Base-by-base conservation (phyloP, 2,329 filamentous ascomycete genomes). In the Colletotrichum graminicola region DNA sequence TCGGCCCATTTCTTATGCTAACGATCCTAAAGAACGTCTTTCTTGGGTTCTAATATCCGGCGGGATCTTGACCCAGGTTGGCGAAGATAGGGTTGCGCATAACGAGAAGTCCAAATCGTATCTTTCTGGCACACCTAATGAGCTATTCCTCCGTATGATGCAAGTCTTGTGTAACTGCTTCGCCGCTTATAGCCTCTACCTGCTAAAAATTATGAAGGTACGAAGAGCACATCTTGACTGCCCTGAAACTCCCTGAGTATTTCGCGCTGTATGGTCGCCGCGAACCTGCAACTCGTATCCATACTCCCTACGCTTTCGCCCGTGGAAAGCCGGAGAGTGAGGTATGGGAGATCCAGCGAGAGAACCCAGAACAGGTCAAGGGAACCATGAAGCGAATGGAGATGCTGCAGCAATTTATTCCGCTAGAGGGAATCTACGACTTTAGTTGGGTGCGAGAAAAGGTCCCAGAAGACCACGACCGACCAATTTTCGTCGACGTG, bases 401-500 rank as follows among this genome's bases (percentile, higher is more conserved):
- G 5, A 70, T 73, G 5, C 65, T 74, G 10, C 75, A 78, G 39
- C 60, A 72, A 0, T 64, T 66, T 11, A 75, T 77, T 56, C 77
- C 76, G 8, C 65, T 76, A 10, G 73, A 74, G 1, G 78, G 77
- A 2, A 62, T 73, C 14, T 82, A 82, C 64, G 76, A 80, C 61
- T 78, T 79, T 52, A 64, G 71, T 34, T 81, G 79, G 80, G 73
- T 78, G 8, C 74, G 73, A 1, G 56, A 67, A 0, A 62, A 70
- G 8, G 61, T 69, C 0, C 16, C 36, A 2, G 66, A 71, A 10
- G 16, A 62, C 3, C 10, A 49, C 2, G 65, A 74, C 1, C 71
- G 78, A 5, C 47, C 71, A 0, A 57, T 80, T 7, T 66, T 82
- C 26, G 78, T 82, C 5, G 79, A 82, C 66, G 77, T 82, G 23